These are phyloP conservation scores for Aspergillus unguis DNA, from an alignment of 2,329 filamentous ascomycete species.

Conservation along the genomic window DNA sequence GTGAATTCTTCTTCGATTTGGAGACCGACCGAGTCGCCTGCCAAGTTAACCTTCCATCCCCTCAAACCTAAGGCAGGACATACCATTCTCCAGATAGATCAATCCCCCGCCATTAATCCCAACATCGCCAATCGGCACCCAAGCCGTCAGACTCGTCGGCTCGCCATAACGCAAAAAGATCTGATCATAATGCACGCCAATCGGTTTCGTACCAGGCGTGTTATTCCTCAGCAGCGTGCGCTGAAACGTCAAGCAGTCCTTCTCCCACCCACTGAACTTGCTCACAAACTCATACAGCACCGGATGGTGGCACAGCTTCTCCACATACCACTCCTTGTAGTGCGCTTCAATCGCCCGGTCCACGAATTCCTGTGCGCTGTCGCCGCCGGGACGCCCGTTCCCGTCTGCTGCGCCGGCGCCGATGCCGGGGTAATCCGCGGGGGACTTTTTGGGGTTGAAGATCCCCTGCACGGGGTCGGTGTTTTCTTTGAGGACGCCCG, in stretches of 20 bases:
- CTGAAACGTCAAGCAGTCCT: slow-evolving; percentile 45
- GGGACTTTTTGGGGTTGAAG: slow-evolving; percentile 46
- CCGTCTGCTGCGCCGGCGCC: slow-evolving; percentile 49
- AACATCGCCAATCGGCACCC: slow-evolving; percentile 57
- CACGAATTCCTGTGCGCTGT: slow-evolving; percentile 45
- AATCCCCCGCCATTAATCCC: slow-evolving; percentile 55
- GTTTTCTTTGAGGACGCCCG: slow-evolving; percentile 54
- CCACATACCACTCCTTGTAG: slow-evolving; percentile 51
- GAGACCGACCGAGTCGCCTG: slow-evolving; percentile 46
- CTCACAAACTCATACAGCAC: slow-evolving; percentile 50
- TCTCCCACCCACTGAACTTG: slow-evolving; percentile 53
- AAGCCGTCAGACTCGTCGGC: slow-evolving; percentile 54
- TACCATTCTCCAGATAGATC: slow-evolving; percentile 55
- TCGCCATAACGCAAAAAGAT: slow-evolving; percentile 57
- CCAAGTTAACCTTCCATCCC: neutral
- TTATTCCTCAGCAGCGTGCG: slow-evolving; percentile 57
- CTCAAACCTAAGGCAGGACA: neutral
- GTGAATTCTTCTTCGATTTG: slow-evolving; percentile 46
- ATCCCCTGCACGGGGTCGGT: slow-evolving; percentile 53
- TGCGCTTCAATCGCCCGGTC: slow-evolving; percentile 55
- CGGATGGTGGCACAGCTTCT: slow-evolving; percentile 55
- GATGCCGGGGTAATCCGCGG: slow-evolving; percentile 51
- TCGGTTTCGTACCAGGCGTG: slow-evolving; percentile 55
- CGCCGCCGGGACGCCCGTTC: slow-evolving; percentile 47
- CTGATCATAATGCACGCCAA: slow-evolving; percentile 61